Evolutionary conservation across 2,329 filamentous ascomycete genomes (phyloP).

Genomic region (Botrytis pseudocinerea): DNA sequence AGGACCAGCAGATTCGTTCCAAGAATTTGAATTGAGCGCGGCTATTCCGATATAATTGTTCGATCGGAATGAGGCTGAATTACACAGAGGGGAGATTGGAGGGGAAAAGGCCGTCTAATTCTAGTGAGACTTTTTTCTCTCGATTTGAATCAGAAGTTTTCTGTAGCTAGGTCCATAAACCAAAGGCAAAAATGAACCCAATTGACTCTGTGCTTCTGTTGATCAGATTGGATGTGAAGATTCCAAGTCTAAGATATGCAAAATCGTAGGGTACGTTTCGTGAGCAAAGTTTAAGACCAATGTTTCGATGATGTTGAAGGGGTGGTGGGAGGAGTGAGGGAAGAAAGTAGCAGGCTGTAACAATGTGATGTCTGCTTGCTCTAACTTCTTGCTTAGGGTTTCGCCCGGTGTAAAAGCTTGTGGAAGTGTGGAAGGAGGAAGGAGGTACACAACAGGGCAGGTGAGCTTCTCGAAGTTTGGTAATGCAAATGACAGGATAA

Average conservation of each 20-base stretch:
- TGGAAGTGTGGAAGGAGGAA: conserved; percentile 17
- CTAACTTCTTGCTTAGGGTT: neutral
- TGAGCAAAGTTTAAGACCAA: neutral
- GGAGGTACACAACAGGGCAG: conserved; percentile 20
- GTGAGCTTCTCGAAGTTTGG: conserved; percentile 23
- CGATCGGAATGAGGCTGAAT: conserved; percentile 13
- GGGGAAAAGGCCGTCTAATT: neutral
- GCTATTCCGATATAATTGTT: conserved; percentile 11
- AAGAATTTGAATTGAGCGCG: conserved; percentile 2
- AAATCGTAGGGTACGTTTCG: neutral
- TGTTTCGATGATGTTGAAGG: conserved; percentile 10
- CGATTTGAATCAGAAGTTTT: conserved; percentile 12
- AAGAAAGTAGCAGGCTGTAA: conserved; percentile 1
- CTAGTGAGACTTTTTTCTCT: conserved; percentile 18
- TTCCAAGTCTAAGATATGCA: neutral
- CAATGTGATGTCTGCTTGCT: neutral
- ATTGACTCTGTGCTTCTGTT: neutral
- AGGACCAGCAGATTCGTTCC: conserved; percentile 4
- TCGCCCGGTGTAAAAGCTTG: conserved; percentile 10
- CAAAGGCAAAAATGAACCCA: neutral
- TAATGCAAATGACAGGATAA: conserved; percentile 18
- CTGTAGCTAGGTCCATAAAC: neutral
- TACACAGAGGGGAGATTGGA: conserved; percentile 20
- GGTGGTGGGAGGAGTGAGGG: conserved; percentile 7
- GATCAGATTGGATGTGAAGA: neutral